Evolutionary conservation across 805 yeast genomes (phyloP).

Genomic region (Lipomyces mesembrius): DNA sequence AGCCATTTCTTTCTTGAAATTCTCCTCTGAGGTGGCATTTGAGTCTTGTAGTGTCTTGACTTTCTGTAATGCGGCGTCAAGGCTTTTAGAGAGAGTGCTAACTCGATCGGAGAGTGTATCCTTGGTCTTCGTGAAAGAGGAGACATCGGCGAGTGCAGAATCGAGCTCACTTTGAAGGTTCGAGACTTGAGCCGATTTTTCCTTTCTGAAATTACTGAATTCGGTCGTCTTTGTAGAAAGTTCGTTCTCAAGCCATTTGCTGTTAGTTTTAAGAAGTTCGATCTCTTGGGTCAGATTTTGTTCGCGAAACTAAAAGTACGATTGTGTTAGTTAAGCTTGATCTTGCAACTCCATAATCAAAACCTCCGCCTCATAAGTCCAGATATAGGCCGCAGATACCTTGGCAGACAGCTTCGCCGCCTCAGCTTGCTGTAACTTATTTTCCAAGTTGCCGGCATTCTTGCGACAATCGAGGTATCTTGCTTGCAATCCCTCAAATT

Average conservation of each 20-base stretch:
- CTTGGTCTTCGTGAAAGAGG: slow-evolving; percentile 41
- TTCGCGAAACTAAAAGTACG: slow-evolving; percentile 43
- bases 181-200: slow-evolving; percentile 45
- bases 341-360: neutral
- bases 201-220: slow-evolving; percentile 43
- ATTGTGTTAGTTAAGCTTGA: neutral
- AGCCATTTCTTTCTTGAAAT: slow-evolving; percentile 60
- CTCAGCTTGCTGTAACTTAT: slow-evolving; percentile 46
- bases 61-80: slow-evolving; percentile 53
- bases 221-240: slow-evolving; percentile 46
- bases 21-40: slow-evolving; percentile 52
- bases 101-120: slow-evolving; percentile 48
- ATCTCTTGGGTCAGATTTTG: slow-evolving; percentile 52
- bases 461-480: slow-evolving; percentile 50
- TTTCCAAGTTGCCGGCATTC: slow-evolving; percentile 49
- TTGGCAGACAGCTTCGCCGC: slow-evolving; percentile 40
- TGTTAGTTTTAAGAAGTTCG: slow-evolving; percentile 49
- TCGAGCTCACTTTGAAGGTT: slow-evolving; percentile 48
- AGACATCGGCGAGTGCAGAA: slow-evolving; percentile 44
- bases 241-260: slow-evolving; percentile 51
- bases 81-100: slow-evolving; percentile 47
- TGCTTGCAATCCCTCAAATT: slow-evolving; percentile 48
- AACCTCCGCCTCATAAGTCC: neutral
- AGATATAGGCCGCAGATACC: slow-evolving; percentile 17
- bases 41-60: slow-evolving; percentile 56